Percentiles rank a stretch among this genome's conserved stretches.
Conservation (phyloP, 768 basidiomycete genomes). For the Dioszegia aurantiaca region DNA sequence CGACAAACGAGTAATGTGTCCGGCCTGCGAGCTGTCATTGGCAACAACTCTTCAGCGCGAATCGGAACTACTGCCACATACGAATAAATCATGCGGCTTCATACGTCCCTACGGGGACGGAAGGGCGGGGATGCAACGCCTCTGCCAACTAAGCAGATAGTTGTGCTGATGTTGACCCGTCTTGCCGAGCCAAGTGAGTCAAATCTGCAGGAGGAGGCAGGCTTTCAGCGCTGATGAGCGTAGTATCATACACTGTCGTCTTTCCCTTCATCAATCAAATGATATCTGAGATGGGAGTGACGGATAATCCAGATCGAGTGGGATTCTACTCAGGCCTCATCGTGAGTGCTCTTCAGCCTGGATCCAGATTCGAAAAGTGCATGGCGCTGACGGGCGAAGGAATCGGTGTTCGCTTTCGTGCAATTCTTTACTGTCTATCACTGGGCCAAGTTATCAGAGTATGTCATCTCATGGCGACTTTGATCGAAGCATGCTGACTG, state of each 20-base stretch:
- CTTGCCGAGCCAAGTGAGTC: slow-evolving; percentile 50
- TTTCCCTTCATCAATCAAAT: slow-evolving; percentile 54
- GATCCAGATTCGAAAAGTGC: not conserved
- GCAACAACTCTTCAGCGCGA: too few relatives aligned
- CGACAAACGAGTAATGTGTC: too few relatives aligned
- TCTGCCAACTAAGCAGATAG: slow-evolving; percentile 33
- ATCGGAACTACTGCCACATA: too few relatives aligned
- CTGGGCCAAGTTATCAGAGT: slow-evolving; percentile 53
- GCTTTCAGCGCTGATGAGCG: slow-evolving; percentile 7
- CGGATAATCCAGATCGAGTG: slow-evolving; percentile 44
- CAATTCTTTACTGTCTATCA: slow-evolving; percentile 53
- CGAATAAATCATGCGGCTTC: not conserved
- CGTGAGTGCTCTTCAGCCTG: slow-evolving; percentile 21
- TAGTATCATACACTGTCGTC: slow-evolving; percentile 50
- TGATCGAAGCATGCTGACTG: slow-evolving; percentile 6
- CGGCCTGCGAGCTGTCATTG: too few relatives aligned
- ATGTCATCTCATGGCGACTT: slow-evolving; percentile 5
- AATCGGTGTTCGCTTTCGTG: slow-evolving; percentile 50
- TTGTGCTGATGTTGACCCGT: slow-evolving; percentile 44
- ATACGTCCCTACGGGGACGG: not conserved
- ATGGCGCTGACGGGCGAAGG: slow-evolving; percentile 25
- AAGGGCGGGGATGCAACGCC: not conserved
- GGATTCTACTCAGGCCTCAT: slow-evolving; percentile 53
- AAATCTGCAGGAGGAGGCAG: not conserved
- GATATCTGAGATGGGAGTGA: slow-evolving; percentile 44